Evolutionary conservation across 2,329 filamentous ascomycete species (phyloP), one percentile per base, ranked within the genome.

Genomic region (Penicillium sp.): DNA sequence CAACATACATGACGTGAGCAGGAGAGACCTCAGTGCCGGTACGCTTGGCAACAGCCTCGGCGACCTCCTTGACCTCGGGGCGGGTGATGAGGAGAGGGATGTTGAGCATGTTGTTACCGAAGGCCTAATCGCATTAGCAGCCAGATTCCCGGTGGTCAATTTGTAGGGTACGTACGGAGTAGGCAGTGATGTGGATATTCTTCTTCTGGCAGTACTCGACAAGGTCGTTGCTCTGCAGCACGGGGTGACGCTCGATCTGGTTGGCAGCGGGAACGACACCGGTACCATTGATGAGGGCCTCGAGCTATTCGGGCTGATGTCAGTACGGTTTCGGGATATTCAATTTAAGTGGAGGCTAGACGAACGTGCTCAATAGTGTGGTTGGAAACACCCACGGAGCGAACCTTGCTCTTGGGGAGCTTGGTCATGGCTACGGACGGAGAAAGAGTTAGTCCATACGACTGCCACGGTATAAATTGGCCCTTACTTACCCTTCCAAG

Each of bases 191-290:
- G 53, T 82, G 74, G 55, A 88, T 86, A 54, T 75, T 75, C 67
- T 86, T 80, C 57, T 76, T 67, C 47, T 79, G 70, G 71, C 79
- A 83, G 69, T 79, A 84, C 13, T 78, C 72, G 7, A 85, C 68
- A 25, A 89, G 71, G 16, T 80, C 74, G 2, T 73, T 72, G 64
- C 83, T 85, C 65, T 87, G 85, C 10, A 88, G 76, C 62, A 86
- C 86, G 2, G 85, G 84, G 67, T 88, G 84, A 46, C 83, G 83
- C 67, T 88, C 85, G 56, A 88, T 83, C 71, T 88, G 85, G 70
- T 88, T 88, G 60, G 81, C 79, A 2, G 82, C 82, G 1, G 85
- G 85, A 1, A 83, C 73, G 58, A 89, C 79, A 38, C 69, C 70
- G n/a, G 70, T 72, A 46, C 71, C 82, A 35, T 79, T 75, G 68